These are phyloP conservation scores for Xylariaceae sp. DNA, from an alignment of 2,329 filamentous ascomycete species.

Conservation along the genomic window DNA sequence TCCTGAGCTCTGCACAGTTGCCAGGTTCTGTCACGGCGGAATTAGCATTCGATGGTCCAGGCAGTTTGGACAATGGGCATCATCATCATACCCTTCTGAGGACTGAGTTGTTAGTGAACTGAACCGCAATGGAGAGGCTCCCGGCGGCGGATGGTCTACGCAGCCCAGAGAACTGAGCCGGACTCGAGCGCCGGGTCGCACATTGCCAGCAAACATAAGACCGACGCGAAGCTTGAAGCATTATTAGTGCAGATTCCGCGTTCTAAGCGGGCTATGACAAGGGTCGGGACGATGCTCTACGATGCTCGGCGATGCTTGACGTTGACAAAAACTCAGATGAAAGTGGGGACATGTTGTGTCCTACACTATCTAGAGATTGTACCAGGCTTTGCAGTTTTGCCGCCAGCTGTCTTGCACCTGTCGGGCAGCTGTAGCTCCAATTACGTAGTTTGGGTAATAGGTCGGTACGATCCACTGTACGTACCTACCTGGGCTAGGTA, in stretches of 20 bases:
- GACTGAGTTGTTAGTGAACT: slow-evolving; percentile 5
- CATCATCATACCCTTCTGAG: slow-evolving; percentile 23
- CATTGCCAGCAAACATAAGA: slow-evolving; percentile 33
- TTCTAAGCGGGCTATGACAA: neutral
- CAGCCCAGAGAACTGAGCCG: slow-evolving; percentile 8
- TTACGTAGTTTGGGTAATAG: too few species aligned
- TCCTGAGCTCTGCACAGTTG: slow-evolving; percentile 25
- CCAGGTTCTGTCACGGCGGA: slow-evolving; percentile 18
- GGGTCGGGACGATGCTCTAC: neutral
- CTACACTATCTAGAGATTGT: too few species aligned
- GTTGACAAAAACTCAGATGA: slow-evolving; percentile 9
- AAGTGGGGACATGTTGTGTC: neutral
- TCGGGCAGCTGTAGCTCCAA: too few species aligned
- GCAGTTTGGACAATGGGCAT: neutral
- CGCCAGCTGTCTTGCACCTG: too few species aligned
- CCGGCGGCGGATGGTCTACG: slow-evolving; percentile 12
- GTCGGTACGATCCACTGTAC: too few species aligned
- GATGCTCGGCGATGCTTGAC: slow-evolving; percentile 1
- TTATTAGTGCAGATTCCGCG: slow-evolving; percentile 8
- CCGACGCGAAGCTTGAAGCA: slow-evolving; percentile 28
- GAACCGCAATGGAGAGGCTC: slow-evolving; percentile 5
- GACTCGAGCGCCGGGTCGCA: slow-evolving; percentile 16
- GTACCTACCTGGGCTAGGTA: too few species aligned
- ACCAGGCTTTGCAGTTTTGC: too few species aligned
- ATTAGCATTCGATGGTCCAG: slow-evolving; percentile 10